phyloP scores from a whole-genome alignment of 352 stramenopile species.

The Phytopythium boreale region DNA sequence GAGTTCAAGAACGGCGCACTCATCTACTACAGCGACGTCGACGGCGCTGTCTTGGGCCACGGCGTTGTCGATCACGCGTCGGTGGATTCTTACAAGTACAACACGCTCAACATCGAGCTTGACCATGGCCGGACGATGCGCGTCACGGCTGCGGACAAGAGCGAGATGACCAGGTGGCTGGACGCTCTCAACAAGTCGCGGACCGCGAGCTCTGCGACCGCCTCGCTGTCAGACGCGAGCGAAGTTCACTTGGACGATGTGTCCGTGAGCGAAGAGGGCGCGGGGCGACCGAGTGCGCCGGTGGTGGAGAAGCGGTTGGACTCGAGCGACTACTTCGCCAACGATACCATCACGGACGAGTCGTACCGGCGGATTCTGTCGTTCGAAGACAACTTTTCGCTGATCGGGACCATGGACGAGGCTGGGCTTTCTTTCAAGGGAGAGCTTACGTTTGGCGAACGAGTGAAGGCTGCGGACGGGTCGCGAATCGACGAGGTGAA shows the following conservation, averaged over 20 bases:
- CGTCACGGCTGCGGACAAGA: slow-evolving; percentile 21
- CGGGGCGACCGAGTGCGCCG: not conserved
- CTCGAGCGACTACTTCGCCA: slow-evolving; percentile 55
- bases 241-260: slow-evolving; percentile 21
- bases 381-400: slow-evolving; percentile 26
- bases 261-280: slow-evolving; percentile 12
- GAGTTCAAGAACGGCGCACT: slow-evolving; percentile 64
- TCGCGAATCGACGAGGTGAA: slow-evolving; percentile 4
- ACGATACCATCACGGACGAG: slow-evolving; percentile 76
- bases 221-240: slow-evolving; percentile 15
- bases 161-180: slow-evolving; percentile 47
- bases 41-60: slow-evolving; percentile 55
- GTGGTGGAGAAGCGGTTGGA: slow-evolving; percentile 31
- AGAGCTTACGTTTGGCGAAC: slow-evolving; percentile 39
- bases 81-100: slow-evolving; percentile 43
- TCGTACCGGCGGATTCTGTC: slow-evolving; percentile 56
- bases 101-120: slow-evolving; percentile 48
- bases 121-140: slow-evolving; percentile 30
- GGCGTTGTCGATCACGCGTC: slow-evolving; percentile 43
- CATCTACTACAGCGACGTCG: slow-evolving; percentile 70
- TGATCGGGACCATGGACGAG: slow-evolving; percentile 13
- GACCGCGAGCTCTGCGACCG: slow-evolving; percentile 15
- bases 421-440: slow-evolving; percentile 50
- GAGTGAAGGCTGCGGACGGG: not conserved
- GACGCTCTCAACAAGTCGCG: slow-evolving; percentile 30